Evolutionary conservation across 306 rosid genomes (phyloP).

Genomic region (Cucumis cinereus): DNA sequence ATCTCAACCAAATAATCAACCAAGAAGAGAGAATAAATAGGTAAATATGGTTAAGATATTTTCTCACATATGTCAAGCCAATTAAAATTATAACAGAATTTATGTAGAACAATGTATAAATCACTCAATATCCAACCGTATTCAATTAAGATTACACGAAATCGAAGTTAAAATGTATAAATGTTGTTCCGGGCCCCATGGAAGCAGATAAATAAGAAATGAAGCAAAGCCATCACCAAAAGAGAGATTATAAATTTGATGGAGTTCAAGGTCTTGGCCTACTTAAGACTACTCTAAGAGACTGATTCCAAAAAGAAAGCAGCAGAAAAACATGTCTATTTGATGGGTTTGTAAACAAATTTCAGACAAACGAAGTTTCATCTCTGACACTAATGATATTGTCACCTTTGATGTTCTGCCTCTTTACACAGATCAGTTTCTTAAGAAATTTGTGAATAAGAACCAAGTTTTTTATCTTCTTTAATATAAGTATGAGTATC

Average conservation of each 20-base stretch:
- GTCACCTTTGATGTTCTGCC: neutral
- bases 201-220: neutral
- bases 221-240: neutral
- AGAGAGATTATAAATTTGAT: neutral
- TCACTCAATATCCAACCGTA: neutral
- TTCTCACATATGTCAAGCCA: too few relatives aligned
- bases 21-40: too few relatives aligned
- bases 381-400: neutral
- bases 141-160: neutral
- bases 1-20: too few relatives aligned
- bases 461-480: neutral
- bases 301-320: neutral
- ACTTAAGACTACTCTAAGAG: neutral
- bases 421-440: neutral
- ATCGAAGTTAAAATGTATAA: neutral
- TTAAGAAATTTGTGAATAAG: neutral
- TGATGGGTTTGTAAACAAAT: neutral
- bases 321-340: neutral
- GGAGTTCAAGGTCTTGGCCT: neutral
- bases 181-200: neutral
- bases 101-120: neutral
- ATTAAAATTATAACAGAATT: too few relatives aligned
- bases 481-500: neutral
- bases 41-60: too few relatives aligned
- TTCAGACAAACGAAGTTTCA: neutral